Percentiles rank a stretch among this genome's conserved stretches.
Conservation (phyloP, 2,329 filamentous ascomycete species). For the Coniochaeta prunicola region DNA sequence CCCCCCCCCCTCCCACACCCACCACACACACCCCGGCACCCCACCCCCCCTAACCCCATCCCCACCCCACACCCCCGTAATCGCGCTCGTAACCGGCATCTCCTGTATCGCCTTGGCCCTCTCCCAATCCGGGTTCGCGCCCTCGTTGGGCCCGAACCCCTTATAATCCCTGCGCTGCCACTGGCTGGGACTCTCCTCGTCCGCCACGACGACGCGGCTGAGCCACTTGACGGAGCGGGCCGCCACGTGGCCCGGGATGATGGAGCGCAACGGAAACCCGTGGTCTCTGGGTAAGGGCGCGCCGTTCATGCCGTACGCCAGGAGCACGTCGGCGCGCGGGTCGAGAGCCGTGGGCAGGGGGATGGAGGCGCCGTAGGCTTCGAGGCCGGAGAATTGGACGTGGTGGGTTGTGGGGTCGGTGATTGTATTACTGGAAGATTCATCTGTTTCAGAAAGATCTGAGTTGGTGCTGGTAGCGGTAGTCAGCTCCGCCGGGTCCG, state of each 20-base stretch:
- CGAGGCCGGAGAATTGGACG: conserved; percentile 50
- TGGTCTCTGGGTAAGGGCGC: conserved; percentile 55
- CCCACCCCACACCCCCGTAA: conserved; percentile 43
- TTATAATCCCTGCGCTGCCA: conserved; percentile 66
- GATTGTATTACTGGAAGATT: conserved; percentile 28
- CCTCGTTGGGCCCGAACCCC: conserved; percentile 58
- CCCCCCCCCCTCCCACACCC: no score
- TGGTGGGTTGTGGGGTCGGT: conserved; percentile 32
- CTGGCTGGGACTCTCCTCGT: conserved; percentile 58
- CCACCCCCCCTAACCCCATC: conserved; percentile 20
- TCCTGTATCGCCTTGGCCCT: conserved; percentile 58
- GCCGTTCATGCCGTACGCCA: conserved; percentile 64
- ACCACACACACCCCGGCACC: conserved; percentile 14
- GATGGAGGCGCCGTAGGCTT: conserved; percentile 56
- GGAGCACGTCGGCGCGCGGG: conserved; percentile 54
- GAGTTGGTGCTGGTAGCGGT: conserved; percentile 17
- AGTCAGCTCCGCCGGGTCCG: conserved; percentile 1
- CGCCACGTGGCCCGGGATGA: conserved; percentile 60
- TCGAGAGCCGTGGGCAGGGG: conserved; percentile 52
- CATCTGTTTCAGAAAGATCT: no score
- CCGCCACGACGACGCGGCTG: conserved; percentile 53
- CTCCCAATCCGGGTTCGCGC: conserved; percentile 52
- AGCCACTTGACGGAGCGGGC: conserved; percentile 66
- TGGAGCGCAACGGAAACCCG: conserved; percentile 54
- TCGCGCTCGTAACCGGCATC: conserved; percentile 61